Conservation (phyloP, 176 grass and related monocot species). For the Paspalum vaginatum region DNA sequence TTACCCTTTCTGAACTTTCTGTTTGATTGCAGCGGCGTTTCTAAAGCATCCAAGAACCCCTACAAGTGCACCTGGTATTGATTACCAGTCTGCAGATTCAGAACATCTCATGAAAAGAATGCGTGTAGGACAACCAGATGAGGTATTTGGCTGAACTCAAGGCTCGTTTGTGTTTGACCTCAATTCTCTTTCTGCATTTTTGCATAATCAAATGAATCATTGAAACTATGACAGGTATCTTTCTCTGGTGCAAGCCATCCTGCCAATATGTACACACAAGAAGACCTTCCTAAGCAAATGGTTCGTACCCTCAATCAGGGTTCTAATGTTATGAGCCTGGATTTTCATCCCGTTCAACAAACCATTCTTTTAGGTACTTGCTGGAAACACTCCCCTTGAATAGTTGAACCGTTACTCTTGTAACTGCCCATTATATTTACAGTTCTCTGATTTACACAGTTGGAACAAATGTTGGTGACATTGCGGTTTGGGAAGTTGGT, state of each 20-base stretch:
- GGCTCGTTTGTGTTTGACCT: constrained; percentile 16
- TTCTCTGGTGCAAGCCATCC: constrained; percentile 90
- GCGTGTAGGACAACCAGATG: constrained; percentile 89
- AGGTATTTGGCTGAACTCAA: constrained; percentile 56
- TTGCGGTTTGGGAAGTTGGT: constrained; percentile 97
- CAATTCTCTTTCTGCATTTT: not conserved
- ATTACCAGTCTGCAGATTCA: constrained; percentile 98
- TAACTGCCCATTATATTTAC: constrained; percentile 34
- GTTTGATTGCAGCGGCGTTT: constrained; percentile 77
- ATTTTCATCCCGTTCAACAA: constrained; percentile 94
- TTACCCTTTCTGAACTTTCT: constrained; percentile 31
- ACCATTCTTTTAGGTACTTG: constrained; percentile 92
- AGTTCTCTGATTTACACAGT: constrained; percentile 55
- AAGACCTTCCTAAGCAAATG: constrained; percentile 91
- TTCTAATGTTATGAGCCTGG: constrained; percentile 96
- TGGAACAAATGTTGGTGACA: constrained; percentile 99
- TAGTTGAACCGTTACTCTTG: constrained; percentile 30
- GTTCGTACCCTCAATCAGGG: constrained; percentile 89
- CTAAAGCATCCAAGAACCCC: constrained; percentile 93
- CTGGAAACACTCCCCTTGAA: constrained; percentile 4
- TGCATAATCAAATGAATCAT: constrained; percentile 20
- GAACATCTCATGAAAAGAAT: constrained; percentile 99
- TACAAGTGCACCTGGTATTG: constrained; percentile 77
- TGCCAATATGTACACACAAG: constrained; percentile 89
- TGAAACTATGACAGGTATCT: constrained; percentile 62